Base-by-base conservation (phyloP, 73 alveolate species). In the Paramecium octaurelia region DNA sequence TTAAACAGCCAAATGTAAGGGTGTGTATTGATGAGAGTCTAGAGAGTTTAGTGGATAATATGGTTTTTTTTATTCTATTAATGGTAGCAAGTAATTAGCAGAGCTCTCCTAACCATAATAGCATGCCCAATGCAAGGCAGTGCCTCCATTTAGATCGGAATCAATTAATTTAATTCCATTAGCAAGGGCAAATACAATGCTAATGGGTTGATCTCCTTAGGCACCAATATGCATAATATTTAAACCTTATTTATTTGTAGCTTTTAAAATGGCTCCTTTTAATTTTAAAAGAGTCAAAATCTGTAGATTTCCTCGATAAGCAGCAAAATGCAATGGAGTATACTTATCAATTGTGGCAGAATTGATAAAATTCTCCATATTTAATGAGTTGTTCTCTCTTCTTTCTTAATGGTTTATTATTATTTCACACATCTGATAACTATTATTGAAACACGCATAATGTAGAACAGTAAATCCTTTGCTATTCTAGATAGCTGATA, bases 161-260 rank as follows among this genome's bases (percentile, higher is more conserved):
- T 85, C 46, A 16, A 29, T 44, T 14, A 58, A 6, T 31, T 48
- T 18, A 14, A 59, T 6, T 34, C 96, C 93, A 34, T 64, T 92
- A 59, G 84, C 93, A 31, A 94, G 93, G 57, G 94, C 92, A 64
- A 88, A 86, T 59, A 95, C 59, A 12, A 98, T 93, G 18, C 97
- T 85, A 70, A 85, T 93, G 9, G 97, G 95, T 48, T 97, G 86
- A 92, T 98, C 98, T 3, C 99, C 98, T 95, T 98, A 95, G 0
- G 99, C 99, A 31, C 99, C 99, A 68, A 98, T 93, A 92, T 98
- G 99, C 21, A 98, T 86, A 5, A 96, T 96, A 87, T 93, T 96
- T 70, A 96, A 84, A 27, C 99, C 99, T 34, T 93, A 86, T 35
- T 95, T 95, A 86, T 96, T 97, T 16, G 73, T 94, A 27, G 95